phyloP scores from a whole-genome alignment of 78 protist species.

The Chrysochromulina tobinii region DNA sequence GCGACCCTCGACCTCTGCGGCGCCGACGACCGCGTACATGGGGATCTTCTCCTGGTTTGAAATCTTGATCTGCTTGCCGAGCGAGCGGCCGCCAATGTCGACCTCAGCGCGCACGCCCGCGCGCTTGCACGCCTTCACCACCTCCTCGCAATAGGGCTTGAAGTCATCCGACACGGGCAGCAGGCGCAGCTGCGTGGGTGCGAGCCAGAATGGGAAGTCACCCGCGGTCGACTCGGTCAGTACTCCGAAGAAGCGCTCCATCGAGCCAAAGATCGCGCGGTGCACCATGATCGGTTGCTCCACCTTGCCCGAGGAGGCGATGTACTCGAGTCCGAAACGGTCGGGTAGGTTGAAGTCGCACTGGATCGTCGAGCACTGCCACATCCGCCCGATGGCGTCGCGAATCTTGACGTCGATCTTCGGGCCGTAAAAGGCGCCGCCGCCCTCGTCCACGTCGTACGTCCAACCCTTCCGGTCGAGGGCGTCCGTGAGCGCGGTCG shows the following conservation, averaged over 20 bases:
- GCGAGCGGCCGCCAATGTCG: background rate
- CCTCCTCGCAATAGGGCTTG: background rate
- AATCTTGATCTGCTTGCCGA: conserved; percentile 14
- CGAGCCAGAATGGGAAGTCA: conserved; percentile 47
- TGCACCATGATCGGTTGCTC: conserved; percentile 53
- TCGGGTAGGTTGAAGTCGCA: conserved; percentile 61
- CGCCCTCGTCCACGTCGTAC: conserved; percentile 47
- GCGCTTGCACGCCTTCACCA: background rate
- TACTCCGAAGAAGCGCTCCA: conserved; percentile 59
- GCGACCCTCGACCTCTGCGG: background rate
- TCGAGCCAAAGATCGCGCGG: conserved; percentile 60
- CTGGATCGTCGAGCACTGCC: conserved; percentile 57
- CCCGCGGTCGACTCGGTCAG: conserved; percentile 38
- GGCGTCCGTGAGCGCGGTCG: background rate
- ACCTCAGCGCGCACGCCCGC: conserved; percentile 20
- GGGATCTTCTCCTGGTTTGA: background rate
- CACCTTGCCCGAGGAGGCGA: background rate
- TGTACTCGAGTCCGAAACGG: conserved; percentile 53
- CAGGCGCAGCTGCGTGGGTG: conserved; percentile 44
- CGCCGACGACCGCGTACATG: conserved; percentile 10
- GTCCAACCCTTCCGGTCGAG: conserved; percentile 40
- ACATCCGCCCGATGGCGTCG: conserved; percentile 49
- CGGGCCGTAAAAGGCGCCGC: conserved; percentile 64
- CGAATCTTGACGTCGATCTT: conserved; percentile 50
- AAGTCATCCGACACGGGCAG: conserved; percentile 4